Base-by-base conservation (phyloP, 768 basidiomycete genomes). In the Lepiota venenata region DNA sequence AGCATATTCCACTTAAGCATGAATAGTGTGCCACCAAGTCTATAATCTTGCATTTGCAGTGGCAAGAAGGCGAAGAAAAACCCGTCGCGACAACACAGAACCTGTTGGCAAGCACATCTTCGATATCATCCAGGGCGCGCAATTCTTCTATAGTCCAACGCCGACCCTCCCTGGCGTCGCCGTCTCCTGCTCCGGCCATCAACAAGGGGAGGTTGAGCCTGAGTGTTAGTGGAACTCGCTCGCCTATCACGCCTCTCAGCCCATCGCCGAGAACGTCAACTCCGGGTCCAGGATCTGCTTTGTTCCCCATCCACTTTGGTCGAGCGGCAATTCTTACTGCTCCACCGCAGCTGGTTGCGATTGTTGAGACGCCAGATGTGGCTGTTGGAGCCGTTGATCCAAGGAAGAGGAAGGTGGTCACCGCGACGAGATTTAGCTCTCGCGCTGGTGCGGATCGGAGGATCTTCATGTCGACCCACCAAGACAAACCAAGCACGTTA, bases 351-450 rank as follows among this genome's bases (percentile, higher is more conserved):
- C 71, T 94, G 25, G 80, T 94, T 15, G 90, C 87, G 3, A 72
- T 93, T 27, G 86, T 94, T 15, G 89, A 89, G 67, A 93, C 90
- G 9, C 90, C 91, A 0, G 93, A 93, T 64, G 85, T 93, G 8
- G 91, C 85, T n/a, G 83, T 92, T 36, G 93, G 93, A 8, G 89
- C 92, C 20, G 88, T 93, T 8, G 93, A 95, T 67, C 83, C 90
- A 15, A 74, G 78, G 66, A 91, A 93, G 76, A 76, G 88, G 60
- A 74, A 93, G 45, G 89, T 94, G 1, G 87, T 92, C 12, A 93
- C 91, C 50, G 88, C 90, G 6, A 96, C 92, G 15, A 74, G 93
- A 56, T 95, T 94, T 64, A 93, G 91, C 65, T 85, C 88, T 20
- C 75, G 93, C 52, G 72, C 79, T 5, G 93, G 92, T 2, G 91